These are phyloP conservation scores for Berberis thunbergii DNA, from an alignment of 164 flowering plant species.

Conservation along the genomic window DNA sequence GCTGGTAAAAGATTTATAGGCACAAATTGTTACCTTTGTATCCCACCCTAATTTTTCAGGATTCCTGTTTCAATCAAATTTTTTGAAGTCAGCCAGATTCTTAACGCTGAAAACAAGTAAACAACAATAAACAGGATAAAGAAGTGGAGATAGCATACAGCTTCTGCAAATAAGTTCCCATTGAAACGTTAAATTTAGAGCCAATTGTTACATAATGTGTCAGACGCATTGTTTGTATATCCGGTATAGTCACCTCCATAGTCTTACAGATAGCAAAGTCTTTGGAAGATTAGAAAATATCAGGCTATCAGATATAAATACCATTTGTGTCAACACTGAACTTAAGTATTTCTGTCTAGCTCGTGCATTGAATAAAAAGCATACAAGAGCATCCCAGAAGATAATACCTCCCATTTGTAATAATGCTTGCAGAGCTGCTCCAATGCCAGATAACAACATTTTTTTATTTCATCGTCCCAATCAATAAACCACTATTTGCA, in stretches of 20 bases:
- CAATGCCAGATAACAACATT: constrained; percentile 58
- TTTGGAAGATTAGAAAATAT: constrained; percentile 13
- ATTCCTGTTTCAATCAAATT: constrained; percentile 27
- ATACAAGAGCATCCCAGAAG: neutral
- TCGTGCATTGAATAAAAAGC: neutral
- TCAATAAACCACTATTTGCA: constrained; percentile 78
- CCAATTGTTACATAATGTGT: constrained; percentile 87
- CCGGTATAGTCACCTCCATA: constrained; percentile 79
- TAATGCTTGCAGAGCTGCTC: constrained; percentile 39
- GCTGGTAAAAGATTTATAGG: constrained; percentile 64
- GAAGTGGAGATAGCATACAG: constrained; percentile 32
- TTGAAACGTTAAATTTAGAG: constrained; percentile 56
- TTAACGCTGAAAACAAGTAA: neutral
- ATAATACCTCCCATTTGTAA: constrained; percentile 67
- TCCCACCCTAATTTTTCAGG: constrained; percentile 68
- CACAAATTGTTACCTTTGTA: constrained; percentile 56
- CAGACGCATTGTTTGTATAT: constrained; percentile 82
- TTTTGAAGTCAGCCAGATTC: constrained; percentile 13
- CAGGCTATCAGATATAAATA: neutral
- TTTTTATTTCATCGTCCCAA: constrained; percentile 56
- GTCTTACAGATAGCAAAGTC: constrained; percentile 32
- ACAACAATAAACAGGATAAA: neutral
- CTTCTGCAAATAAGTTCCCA: constrained; percentile 41
- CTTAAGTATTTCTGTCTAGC: neutral
- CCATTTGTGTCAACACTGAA: too few species aligned